phyloP scores from a whole-genome alignment of 306 rosid genomes.

The Dryas drummondii region DNA sequence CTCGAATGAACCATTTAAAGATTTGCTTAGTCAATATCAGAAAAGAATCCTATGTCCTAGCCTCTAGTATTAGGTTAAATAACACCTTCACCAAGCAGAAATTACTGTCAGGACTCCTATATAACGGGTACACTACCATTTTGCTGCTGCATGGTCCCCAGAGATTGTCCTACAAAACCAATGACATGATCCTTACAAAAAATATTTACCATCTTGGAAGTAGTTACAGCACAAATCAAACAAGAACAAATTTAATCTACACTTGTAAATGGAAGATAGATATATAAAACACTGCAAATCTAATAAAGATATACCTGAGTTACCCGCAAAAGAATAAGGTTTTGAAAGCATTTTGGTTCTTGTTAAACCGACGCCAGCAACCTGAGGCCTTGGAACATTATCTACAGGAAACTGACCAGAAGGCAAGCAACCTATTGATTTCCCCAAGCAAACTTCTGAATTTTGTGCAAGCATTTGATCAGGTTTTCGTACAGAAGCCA shows the following conservation, averaged over 20 bases:
- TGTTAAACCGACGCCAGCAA: conserved; percentile 57
- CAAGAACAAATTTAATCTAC: not conserved
- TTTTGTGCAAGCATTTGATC: conserved; percentile 48
- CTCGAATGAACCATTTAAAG: conserved; percentile 51
- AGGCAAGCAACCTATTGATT: conserved; percentile 45
- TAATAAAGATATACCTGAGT: conserved; percentile 53
- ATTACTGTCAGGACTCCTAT: conserved; percentile 44
- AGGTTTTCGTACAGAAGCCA: conserved; percentile 43
- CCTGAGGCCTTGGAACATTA: conserved; percentile 61
- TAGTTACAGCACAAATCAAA: conserved; percentile 9
- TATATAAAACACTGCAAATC: not conserved
- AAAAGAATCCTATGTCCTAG: conserved; percentile 58
- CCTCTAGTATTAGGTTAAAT: conserved; percentile 53
- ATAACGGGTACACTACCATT: conserved; percentile 74
- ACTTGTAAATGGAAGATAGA: not conserved
- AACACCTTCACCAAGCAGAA: conserved; percentile 50
- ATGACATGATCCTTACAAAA: conserved; percentile 26
- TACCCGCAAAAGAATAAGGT: conserved; percentile 61
- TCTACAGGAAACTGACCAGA: conserved; percentile 54
- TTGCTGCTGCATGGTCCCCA: conserved; percentile 68
- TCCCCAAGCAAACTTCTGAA: conserved; percentile 49
- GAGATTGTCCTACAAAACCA: conserved; percentile 72
- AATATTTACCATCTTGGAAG: conserved; percentile 19
- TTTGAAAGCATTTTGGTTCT: conserved; percentile 56
- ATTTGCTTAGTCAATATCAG: conserved; percentile 48